These are phyloP conservation scores for Aethionema arabicum DNA, from an alignment of 345 rosid genomes.

Conservation along the genomic window DNA sequence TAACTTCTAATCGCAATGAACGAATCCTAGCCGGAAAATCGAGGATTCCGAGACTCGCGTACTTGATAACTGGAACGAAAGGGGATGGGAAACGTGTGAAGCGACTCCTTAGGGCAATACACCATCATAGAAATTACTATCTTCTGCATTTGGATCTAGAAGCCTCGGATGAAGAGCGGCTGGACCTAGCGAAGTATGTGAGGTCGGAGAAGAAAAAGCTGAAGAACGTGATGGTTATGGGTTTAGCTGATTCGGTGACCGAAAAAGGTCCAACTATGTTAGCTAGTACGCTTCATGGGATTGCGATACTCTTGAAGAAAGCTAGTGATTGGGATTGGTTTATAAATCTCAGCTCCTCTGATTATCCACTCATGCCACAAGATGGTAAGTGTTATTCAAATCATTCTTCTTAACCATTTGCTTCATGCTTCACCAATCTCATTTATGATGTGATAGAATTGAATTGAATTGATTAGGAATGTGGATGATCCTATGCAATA, in stretches of 20 bases:
- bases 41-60: conserved; percentile 60
- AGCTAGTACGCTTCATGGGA: conserved; percentile 71
- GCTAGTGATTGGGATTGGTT: conserved; percentile 95
- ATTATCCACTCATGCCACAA: conserved; percentile 88
- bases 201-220: conserved; percentile 60
- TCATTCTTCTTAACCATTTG: not conserved
- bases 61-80: conserved; percentile 74
- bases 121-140: conserved; percentile 82
- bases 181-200: conserved; percentile 73
- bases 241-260: conserved; percentile 76
- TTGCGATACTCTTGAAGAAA: conserved; percentile 67
- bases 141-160: conserved; percentile 79
- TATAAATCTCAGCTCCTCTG: conserved; percentile 74
- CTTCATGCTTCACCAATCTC: not conserved
- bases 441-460: not conserved
- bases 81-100: conserved; percentile 61
- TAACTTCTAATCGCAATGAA: conserved; percentile 11
- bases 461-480: not conserved
- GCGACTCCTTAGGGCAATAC: conserved; percentile 64
- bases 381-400: conserved; percentile 52
- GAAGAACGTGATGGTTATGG: conserved; percentile 81
- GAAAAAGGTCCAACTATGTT: conserved; percentile 81
- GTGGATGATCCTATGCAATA: no score
- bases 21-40: conserved; percentile 22
- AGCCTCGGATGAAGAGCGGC: conserved; percentile 73